phyloP scores from a whole-genome alignment of 2,329 filamentous ascomycete genomes.

The Venturia aucupariae region DNA sequence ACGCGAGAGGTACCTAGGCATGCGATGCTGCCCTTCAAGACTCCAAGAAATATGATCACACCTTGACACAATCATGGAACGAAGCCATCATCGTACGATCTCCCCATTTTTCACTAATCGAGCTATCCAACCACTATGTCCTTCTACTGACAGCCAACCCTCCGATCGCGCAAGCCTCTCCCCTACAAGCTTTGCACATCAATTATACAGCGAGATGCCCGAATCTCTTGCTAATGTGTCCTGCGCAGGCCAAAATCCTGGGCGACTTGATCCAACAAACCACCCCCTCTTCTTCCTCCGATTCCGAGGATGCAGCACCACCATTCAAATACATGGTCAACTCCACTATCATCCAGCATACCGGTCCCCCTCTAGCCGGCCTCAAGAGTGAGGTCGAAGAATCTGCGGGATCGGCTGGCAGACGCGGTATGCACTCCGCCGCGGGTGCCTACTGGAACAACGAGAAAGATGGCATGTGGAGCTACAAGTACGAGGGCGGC shows the following conservation, averaged over 20 bases:
- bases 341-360: constrained; percentile 95
- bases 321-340: constrained; percentile 92
- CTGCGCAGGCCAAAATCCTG: constrained; percentile 1
- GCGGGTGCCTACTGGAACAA: constrained; percentile 85
- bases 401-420: constrained; percentile 64
- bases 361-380: constrained; percentile 36
- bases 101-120: constrained; percentile 9
- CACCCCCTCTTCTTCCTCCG: constrained; percentile 51
- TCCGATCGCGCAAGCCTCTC: neutral
- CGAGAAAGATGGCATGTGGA: constrained; percentile 85
- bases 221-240: neutral
- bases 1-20: constrained; percentile 51
- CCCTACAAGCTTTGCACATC: neutral
- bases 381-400: constrained; percentile 38
- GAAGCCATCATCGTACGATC: constrained; percentile 75
- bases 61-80: constrained; percentile 82
- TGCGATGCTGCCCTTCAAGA: constrained; percentile 68
- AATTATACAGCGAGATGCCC: neutral
- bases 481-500: constrained; percentile 66
- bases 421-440: constrained; percentile 83
- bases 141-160: neutral
- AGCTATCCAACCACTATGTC: neutral
- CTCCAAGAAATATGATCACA: constrained; percentile 76
- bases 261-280: constrained; percentile 44
- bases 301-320: constrained; percentile 35